Conservation (phyloP, 75 land plant genomes). For the Sequoiadendron giganteum region DNA sequence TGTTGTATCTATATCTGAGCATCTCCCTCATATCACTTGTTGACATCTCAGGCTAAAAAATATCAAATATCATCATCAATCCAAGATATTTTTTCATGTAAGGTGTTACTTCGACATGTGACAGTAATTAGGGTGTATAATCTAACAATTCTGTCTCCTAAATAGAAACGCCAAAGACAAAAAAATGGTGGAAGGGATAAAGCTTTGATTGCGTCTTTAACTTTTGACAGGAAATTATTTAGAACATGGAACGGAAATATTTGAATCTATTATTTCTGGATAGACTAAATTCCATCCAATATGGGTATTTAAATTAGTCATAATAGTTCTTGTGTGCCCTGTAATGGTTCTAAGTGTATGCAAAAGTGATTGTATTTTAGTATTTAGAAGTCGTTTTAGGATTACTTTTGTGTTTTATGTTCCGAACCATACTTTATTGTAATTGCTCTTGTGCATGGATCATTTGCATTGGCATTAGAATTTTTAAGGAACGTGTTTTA, state of each 20-base stretch:
- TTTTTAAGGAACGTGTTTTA: neutral
- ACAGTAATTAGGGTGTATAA: neutral
- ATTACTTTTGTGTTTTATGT: neutral
- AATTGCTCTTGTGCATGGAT: neutral
- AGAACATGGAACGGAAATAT: neutral
- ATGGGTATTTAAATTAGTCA: neutral
- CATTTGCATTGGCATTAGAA: neutral
- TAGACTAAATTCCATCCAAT: neutral
- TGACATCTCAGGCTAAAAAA: neutral
- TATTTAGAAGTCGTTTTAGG: neutral
- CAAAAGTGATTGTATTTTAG: neutral
- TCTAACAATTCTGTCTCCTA: neutral
- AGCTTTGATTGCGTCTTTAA: neutral
- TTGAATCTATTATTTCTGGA: neutral
- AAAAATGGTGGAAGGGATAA: neutral
- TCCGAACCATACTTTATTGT: neutral
- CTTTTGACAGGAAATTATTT: neutral
- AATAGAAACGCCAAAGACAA: neutral
- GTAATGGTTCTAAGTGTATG: neutral
- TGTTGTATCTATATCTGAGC: neutral
- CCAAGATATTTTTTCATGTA: no score
- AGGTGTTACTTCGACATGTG: neutral
- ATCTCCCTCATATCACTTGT: conserved; percentile 4
- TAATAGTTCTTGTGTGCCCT: neutral
- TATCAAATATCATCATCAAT: neutral